Evolutionary conservation across 495 filamentous ascomycete genomes (phyloP), one percentile per base, ranked within the genome.

Genomic region (Lichina pygmaea): DNA sequence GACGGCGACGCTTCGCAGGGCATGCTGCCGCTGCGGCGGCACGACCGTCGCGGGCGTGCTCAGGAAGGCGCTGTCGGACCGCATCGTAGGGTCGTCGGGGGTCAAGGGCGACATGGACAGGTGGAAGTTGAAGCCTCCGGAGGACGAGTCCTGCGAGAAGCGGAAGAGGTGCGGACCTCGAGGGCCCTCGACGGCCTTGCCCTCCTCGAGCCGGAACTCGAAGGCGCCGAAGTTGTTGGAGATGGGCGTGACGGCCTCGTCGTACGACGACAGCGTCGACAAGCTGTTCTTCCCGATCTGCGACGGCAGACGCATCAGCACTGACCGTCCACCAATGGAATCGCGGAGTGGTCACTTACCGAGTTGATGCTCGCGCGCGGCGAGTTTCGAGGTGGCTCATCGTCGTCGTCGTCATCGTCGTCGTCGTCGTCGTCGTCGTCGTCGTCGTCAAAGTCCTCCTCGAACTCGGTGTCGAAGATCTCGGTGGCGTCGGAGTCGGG

Each of bases 81-180:
- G 33, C 24, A 9, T n/a, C 9, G 5, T 17, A 6, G 9, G 44
- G 2, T 45, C 48, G 44, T 61, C 61, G 6, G 60, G 56, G 6
- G 59, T 43, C 46, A 77, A 51, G 13, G 79, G 79, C 15, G 79
- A 81, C 53, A 81, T 65, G 30, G 70, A 67, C 33, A 81, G 65
- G 37, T 70, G 66, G 50, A 74, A 66, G 46, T 71, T 64, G 37
- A 71, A 66, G 46, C 77, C 75, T 11, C 11, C 13, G 36, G 62
- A 53, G 9, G 59, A 55, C 10, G 62, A 57, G 60, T 57, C 37
- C 57, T 68, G 51, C 58, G 61, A 50, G 49, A 60, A 64, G 46
- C 81, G 70, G 61, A 94, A 94, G n/a, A 94, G 65, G 62, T 93
- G 86, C 3, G 85, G 86, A 6, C 86, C 85, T 49, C 64, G 66